Evolutionary conservation across 192 early-diverging fungal genomes (phyloP).

Genomic region (Glomus cerebriforme): DNA sequence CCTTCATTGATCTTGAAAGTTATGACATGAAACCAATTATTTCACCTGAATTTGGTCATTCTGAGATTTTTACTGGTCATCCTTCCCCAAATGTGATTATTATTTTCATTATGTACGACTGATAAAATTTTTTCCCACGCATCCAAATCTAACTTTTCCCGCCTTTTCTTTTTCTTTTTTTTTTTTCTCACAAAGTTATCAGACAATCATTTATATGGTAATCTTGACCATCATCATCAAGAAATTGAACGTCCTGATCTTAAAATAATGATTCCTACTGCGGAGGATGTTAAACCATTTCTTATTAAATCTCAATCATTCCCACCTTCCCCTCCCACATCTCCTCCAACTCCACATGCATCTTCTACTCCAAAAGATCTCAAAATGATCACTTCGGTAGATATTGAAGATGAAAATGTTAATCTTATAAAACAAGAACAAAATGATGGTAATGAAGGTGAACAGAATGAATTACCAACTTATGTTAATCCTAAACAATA

Average conservation of each 20-base stretch:
- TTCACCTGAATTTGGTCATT: no score
- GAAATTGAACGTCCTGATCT: neutral
- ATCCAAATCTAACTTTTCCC: neutral
- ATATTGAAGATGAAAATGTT: neutral
- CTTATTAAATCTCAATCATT: neutral
- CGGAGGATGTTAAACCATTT: neutral
- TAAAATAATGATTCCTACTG: neutral
- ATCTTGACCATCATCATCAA: neutral
- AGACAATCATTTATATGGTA: neutral
- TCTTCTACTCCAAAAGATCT: neutral
- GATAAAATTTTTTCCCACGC: neutral
- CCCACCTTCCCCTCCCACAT: neutral
- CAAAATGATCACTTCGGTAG: neutral
- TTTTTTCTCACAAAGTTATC: neutral
- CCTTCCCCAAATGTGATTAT: neutral
- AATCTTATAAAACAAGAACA: neutral
- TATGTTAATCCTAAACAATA: constrained; percentile 57
- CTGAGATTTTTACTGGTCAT: neutral
- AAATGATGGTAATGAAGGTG: neutral
- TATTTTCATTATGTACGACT: neutral
- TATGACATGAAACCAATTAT: no score
- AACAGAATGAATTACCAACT: neutral
- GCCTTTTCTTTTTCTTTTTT: neutral
- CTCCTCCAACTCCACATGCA: neutral
- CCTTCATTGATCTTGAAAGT: no score